Base-by-base conservation (phyloP, 345 rosid species). In the Melaleuca alternifolia region DNA sequence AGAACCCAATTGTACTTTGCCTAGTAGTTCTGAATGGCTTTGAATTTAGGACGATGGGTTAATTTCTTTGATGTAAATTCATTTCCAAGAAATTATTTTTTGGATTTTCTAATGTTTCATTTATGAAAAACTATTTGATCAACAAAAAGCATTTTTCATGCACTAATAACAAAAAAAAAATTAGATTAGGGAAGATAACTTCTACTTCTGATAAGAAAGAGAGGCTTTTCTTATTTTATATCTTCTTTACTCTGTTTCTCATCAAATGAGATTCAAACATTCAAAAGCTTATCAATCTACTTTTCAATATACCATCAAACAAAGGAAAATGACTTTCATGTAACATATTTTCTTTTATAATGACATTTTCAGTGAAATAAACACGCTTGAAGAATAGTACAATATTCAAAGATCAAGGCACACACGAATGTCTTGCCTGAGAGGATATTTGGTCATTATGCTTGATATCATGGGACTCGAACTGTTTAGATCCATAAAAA, bases 401-500 rank as follows among this genome's bases (percentile, higher is more conserved):
- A 53, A 48, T 21, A 93, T 98, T 97, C 91, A 94, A 92, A 95
- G 53, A 96, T 85, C 84, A 93, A 94, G 24, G 99, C 97, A 6
- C 94, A 94, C 28, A 93, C 86, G 76, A 97, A 97, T 59, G 98
- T 97, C 62, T 91, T 89, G 1, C 97, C 98, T 3, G 98, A 97
- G 28, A 97, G 94, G 56, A 92, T 88, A 89, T 96, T 51, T 96
- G 86, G 91, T 90, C 87, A 97, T 84, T 16, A 99, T 97, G 85
- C 96, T 94, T n/a, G 93, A 99, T 59, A 94, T 88, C 8, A 98
- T 96, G 3, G 99, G 95, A 53, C 95, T 89, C n/a, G 98, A 91
- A 87, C 93, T 88, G 79, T 92, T 89, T 13, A 96, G 93, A 26
- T 98, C 99, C 50, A 96, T 56, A 56, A 97, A 97, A 86, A 94